Conservation (phyloP, 768 basidiomycete genomes). For the Scleroderma citrinum region DNA sequence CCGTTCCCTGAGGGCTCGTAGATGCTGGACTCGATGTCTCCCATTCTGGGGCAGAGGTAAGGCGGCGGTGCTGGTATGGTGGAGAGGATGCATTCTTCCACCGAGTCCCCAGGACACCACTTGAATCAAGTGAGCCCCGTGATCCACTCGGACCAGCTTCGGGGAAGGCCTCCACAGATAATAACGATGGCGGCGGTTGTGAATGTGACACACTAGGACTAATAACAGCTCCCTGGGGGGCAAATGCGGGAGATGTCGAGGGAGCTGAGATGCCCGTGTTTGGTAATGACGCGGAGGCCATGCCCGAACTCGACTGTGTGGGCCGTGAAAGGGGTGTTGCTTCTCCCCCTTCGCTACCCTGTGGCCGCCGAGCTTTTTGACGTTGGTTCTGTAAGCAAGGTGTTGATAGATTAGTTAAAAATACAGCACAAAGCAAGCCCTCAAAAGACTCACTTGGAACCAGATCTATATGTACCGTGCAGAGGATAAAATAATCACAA, state of each 20-base stretch:
- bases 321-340: constrained; percentile 47
- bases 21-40: constrained; percentile 9
- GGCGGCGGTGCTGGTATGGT: constrained; percentile 7
- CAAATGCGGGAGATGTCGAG: constrained; percentile 13
- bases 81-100: constrained; percentile 35
- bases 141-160: constrained; percentile 11
- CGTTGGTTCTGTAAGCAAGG: constrained; percentile 63
- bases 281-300: constrained; percentile 37
- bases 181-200: neutral
- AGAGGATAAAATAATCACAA: neutral
- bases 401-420: constrained; percentile 9
- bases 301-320: constrained; percentile 55
- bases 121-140: constrained; percentile 11
- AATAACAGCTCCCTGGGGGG: constrained; percentile 3
- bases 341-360: constrained; percentile 34
- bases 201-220: constrained; percentile 6
- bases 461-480: too few relatives aligned
- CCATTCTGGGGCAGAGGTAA: constrained; percentile 15
- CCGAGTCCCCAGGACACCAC: constrained; percentile 46
- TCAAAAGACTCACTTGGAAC: constrained; percentile 60
- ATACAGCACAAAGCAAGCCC: neutral
- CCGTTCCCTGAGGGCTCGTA: constrained; percentile 7
- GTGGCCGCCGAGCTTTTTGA: constrained; percentile 79
- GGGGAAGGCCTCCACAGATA: neutral
- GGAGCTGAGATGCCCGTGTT: constrained; percentile 34